Evolutionary conservation across 257 asterid genomes (phyloP), one percentile per base, ranked within the genome.

Genomic region (Galeopsis tetrahit): DNA sequence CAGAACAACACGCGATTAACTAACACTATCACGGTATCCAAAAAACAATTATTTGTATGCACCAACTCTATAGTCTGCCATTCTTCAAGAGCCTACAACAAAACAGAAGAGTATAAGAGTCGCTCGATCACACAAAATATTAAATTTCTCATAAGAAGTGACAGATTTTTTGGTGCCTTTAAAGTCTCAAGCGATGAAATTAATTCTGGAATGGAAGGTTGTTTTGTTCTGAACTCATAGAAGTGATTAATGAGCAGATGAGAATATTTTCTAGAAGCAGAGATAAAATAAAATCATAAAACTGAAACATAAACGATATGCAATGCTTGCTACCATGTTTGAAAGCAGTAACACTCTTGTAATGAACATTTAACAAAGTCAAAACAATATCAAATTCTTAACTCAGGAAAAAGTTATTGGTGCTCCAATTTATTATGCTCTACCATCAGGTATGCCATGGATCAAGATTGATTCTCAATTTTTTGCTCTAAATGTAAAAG

Each of bases 11-110:
- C 28, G 14, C 3, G 13, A 46, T 53, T 53, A 21, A 57, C 2
- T 28, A 6, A 28, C 38, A 10, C n/a, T 39, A 57, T 21, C 38
- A 10, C 6, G 2, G 39, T 57, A 28, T 7, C 35, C 62, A 55
- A 13, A 55, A 17, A 55, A 55, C 35, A 58, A 31, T 32, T 33
- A 11, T 4, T 10, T n/a, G 3, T 6, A 33, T 13, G 62, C 36
- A 55, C 58, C 58, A 52, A 52, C 62, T 21, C 62, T 28, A 60
- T 31, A 31, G 13, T 14, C n/a, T n/a, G 31, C 48, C 48, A n/a
- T 61, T 61, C n/a, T 61, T 35, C 48, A 61, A 61, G 28, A n/a
- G 2, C 66, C 66, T 61, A 35, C 7, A 14, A 35, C 15, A 13
- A n/a, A 11, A 36, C 2, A 32, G 7, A 31, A 32, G 13, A 53